A percentile compares a stretch with the other conserved stretches of the same genome.
Evolutionary conservation across 2,329 filamentous ascomycete genomes (phyloP).

Genomic region (Fusarium sp.): DNA sequence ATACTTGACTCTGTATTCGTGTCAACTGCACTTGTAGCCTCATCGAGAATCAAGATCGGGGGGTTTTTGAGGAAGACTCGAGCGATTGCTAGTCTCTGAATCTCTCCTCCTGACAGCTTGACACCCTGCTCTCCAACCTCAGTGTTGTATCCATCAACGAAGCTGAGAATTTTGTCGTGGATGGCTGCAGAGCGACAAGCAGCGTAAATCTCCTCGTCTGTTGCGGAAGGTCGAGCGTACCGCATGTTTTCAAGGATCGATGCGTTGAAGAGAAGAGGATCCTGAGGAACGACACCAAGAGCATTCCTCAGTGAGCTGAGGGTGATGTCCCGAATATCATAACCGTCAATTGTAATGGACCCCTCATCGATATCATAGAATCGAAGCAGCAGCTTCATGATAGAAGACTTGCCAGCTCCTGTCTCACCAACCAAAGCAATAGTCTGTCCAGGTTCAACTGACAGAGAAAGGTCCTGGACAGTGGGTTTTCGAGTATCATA

Average conservation of each 20-base stretch:
- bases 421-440: constrained; percentile 71
- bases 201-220: constrained; percentile 67
- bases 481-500: constrained; percentile 65
- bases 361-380: constrained; percentile 69
- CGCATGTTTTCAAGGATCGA: constrained; percentile 72
- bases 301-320: constrained; percentile 66
- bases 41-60: constrained; percentile 72
- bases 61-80: constrained; percentile 64
- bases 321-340: constrained; percentile 68
- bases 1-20: constrained; percentile 58
- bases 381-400: constrained; percentile 68
- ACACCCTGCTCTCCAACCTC: constrained; percentile 68
- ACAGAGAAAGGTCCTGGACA: constrained; percentile 60
- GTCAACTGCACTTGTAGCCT: constrained; percentile 69
- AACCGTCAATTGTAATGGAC: constrained; percentile 66
- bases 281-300: constrained; percentile 73
- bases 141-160: constrained; percentile 62
- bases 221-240: constrained; percentile 70
- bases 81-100: constrained; percentile 66
- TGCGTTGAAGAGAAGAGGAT: constrained; percentile 71
- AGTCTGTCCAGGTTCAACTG: constrained; percentile 62
- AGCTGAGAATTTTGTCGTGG: constrained; percentile 70
- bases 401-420: constrained; percentile 71
- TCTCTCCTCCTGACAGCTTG: constrained; percentile 64
- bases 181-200: constrained; percentile 71